Conservation (phyloP, 2,329 filamentous ascomycete genomes). For the Monosporascus sp. region DNA sequence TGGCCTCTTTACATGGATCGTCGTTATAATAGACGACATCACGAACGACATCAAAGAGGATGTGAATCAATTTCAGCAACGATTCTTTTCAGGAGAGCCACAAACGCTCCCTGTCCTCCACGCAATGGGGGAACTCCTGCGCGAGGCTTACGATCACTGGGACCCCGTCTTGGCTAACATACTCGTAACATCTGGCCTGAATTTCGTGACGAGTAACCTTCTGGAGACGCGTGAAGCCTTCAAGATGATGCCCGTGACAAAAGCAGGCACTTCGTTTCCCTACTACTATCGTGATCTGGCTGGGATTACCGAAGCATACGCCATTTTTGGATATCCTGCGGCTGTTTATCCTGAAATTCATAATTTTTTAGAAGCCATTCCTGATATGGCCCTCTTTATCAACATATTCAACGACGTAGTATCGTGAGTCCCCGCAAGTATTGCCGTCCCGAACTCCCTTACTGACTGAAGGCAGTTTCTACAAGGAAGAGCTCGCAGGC, state of each 20-base stretch:
- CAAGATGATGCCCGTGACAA: slow-evolving; percentile 10
- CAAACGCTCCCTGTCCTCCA: slow-evolving; percentile 14
- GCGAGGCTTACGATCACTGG: slow-evolving; percentile 13
- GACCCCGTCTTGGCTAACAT: slow-evolving; percentile 12
- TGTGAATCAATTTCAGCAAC: slow-evolving; percentile 9
- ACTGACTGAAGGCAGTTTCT: slow-evolving; percentile 9
- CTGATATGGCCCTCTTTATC: slow-evolving; percentile 17
- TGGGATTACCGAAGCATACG: slow-evolving; percentile 15
- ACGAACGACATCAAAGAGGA: slow-evolving; percentile 13
- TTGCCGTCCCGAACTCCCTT: neutral
- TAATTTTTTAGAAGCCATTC: slow-evolving; percentile 15
- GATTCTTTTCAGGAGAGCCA: slow-evolving; percentile 14
- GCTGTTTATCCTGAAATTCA: slow-evolving; percentile 11
- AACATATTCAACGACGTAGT: slow-evolving; percentile 17
- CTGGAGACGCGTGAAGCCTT: slow-evolving; percentile 15
- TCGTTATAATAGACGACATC: slow-evolving; percentile 17
- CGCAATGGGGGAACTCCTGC: slow-evolving; percentile 3
- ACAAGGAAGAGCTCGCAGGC: slow-evolving; percentile 15
- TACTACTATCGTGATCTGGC: slow-evolving; percentile 15
- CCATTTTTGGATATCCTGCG: slow-evolving; percentile 17
- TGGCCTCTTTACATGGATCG: slow-evolving; percentile 17
- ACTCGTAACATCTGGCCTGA: slow-evolving; percentile 14
- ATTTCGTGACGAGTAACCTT: slow-evolving; percentile 16
- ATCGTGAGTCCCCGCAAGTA: slow-evolving; percentile 10
- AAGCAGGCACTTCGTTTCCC: slow-evolving; percentile 11